These are phyloP conservation scores for Linnemannia exigua DNA, from an alignment of 192 early-diverging fungal species.

Conservation along the genomic window DNA sequence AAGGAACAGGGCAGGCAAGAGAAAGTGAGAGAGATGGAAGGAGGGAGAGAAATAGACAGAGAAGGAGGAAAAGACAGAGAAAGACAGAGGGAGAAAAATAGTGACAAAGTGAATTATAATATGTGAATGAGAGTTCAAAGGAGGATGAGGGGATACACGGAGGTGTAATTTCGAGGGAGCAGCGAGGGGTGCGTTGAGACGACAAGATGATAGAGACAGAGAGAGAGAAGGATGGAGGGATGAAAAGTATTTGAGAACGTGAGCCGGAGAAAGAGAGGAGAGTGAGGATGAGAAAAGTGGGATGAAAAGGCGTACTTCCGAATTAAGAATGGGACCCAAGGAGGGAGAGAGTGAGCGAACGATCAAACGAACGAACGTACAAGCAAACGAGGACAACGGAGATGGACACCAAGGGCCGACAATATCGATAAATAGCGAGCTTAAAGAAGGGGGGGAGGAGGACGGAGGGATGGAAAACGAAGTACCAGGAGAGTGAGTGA, in stretches of 20 bases:
- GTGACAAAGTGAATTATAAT: too few species aligned
- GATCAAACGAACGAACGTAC: background rate
- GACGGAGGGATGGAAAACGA: background rate
- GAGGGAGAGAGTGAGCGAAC: too few species aligned
- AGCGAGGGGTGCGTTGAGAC: constrained; percentile 6
- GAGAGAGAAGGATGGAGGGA: background rate
- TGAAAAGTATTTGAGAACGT: background rate
- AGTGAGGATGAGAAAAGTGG: background rate
- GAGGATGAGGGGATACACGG: background rate
- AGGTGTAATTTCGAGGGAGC: background rate
- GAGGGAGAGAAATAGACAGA: background rate
- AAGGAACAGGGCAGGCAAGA: background rate
- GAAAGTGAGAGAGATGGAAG: background rate
- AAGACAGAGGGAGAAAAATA: background rate
- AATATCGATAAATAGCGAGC: too few species aligned
- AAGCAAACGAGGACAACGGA: too few species aligned
- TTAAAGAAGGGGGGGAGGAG: too few species aligned
- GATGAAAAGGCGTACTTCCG: background rate
- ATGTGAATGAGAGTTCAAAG: background rate
- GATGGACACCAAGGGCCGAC: too few species aligned
- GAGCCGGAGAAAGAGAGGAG: background rate
- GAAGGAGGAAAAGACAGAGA: background rate
- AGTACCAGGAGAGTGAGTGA: constrained; percentile 4
- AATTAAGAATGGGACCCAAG: background rate
- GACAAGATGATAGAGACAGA: background rate